Percentiles rank a stretch among this genome's conserved stretches.
Evolutionary conservation across 139 green algal genomes (phyloP).

Genomic region (Closterium sp.): DNA sequence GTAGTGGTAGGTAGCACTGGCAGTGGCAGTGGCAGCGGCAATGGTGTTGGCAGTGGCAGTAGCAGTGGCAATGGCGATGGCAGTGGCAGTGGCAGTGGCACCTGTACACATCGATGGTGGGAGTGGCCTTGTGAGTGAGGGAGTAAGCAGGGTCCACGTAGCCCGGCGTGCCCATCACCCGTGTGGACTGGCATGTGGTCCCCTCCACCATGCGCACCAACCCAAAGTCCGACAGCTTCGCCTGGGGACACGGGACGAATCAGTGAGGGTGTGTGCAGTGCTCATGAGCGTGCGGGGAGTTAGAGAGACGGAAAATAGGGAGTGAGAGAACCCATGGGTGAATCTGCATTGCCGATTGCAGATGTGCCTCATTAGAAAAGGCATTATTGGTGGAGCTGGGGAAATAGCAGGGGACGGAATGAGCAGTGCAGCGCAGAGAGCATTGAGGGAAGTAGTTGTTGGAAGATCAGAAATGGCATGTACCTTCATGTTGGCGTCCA

Average conservation of each 20-base stretch:
- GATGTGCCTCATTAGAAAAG: no score
- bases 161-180: not conserved
- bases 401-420: not conserved
- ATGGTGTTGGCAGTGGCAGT: no score
- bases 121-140: not conserved
- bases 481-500: not conserved
- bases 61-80: not conserved
- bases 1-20: no score
- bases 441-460: no score
- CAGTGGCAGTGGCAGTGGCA: not conserved
- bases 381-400: no score
- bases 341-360: no score
- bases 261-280: not conserved
- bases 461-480: not conserved
- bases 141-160: not conserved
- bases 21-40: no score
- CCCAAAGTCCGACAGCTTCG: not conserved
- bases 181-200: not conserved
- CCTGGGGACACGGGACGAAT: not conserved
- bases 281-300: not conserved
- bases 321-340: no score
- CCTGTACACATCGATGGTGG: not conserved
- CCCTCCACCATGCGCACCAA: not conserved
- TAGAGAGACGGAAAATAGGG: not conserved
- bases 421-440: no score